Evolutionary conservation across 331 rosid genomes (phyloP).

Genomic region (Erythrophleum ivorense): DNA sequence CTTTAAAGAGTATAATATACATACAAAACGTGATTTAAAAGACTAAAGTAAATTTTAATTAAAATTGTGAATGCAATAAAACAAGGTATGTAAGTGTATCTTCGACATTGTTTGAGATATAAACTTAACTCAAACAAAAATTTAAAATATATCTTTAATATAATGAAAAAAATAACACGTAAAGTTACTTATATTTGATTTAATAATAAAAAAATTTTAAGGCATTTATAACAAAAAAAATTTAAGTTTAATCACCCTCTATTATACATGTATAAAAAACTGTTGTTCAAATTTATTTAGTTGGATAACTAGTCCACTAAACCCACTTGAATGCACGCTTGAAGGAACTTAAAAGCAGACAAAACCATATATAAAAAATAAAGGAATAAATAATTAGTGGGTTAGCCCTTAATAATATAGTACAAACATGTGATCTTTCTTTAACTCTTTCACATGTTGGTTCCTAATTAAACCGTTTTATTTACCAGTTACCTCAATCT

Average conservation of each 20-base stretch:
- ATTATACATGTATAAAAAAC: background rate
- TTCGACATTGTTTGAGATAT: too few relatives aligned
- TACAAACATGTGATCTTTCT: slow-evolving; percentile 13
- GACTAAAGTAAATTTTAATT: too few relatives aligned
- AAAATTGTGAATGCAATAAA: too few relatives aligned
- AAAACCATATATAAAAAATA: background rate
- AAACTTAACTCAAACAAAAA: too few relatives aligned
- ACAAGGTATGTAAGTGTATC: too few relatives aligned
- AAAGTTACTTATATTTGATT: background rate
- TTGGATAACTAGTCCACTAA: background rate
- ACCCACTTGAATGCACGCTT: slow-evolving; percentile 1
- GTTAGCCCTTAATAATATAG: slow-evolving; percentile 27
- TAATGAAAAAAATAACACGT: too few relatives aligned
- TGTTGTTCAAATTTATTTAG: background rate
- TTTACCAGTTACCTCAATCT: slow-evolving; percentile 50
- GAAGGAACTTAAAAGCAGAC: slow-evolving; percentile 14
- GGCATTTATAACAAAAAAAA: too few relatives aligned
- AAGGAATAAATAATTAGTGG: background rate
- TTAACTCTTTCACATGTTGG: slow-evolving; percentile 38
- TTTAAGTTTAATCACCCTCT: background rate
- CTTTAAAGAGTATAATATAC: background rate
- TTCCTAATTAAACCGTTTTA: slow-evolving; percentile 59
- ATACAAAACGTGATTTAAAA: background rate
- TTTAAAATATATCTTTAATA: too few relatives aligned
- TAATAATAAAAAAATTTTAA: background rate